Evolutionary conservation across 2,329 filamentous ascomycete species (phyloP).

Genomic region (Pyricularia pennisetigena): DNA sequence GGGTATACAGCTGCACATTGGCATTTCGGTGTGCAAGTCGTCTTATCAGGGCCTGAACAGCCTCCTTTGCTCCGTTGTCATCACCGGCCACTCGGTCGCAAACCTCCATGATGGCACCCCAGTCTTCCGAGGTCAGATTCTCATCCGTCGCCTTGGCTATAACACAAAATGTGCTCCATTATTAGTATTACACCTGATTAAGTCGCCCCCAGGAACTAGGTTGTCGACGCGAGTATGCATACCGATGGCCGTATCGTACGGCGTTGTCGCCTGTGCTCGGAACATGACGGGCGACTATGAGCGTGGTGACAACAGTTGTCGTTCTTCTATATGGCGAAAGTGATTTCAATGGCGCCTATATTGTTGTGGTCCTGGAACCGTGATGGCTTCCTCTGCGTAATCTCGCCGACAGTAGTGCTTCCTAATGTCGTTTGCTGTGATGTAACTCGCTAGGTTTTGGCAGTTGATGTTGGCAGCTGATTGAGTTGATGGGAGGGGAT

Average conservation of each 20-base stretch:
- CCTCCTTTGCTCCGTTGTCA: conserved; percentile 62
- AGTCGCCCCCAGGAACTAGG: not conserved
- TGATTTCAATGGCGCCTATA: not conserved
- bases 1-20: conserved; percentile 90
- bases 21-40: conserved; percentile 86
- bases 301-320: not conserved
- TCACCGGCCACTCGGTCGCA: conserved; percentile 50
- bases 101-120: conserved; percentile 54
- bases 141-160: conserved; percentile 81
- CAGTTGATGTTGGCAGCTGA: not conserved
- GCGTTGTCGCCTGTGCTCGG: conserved; percentile 44
- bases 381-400: not conserved
- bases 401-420: not conserved
- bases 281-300: conserved; percentile 38
- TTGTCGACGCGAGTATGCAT: conserved; percentile 15
- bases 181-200: not conserved
- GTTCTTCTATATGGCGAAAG: not conserved
- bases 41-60: conserved; percentile 83
- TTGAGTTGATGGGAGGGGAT: not conserved
- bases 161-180: not conserved
- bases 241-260: conserved; percentile 52
- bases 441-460: not conserved
- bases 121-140: conserved; percentile 80
- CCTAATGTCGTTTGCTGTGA: not conserved
- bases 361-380: not conserved